These are phyloP conservation scores for Paracoccidioides lutzii DNA, from an alignment of 2,329 filamentous ascomycete genomes.

Conservation along the genomic window DNA sequence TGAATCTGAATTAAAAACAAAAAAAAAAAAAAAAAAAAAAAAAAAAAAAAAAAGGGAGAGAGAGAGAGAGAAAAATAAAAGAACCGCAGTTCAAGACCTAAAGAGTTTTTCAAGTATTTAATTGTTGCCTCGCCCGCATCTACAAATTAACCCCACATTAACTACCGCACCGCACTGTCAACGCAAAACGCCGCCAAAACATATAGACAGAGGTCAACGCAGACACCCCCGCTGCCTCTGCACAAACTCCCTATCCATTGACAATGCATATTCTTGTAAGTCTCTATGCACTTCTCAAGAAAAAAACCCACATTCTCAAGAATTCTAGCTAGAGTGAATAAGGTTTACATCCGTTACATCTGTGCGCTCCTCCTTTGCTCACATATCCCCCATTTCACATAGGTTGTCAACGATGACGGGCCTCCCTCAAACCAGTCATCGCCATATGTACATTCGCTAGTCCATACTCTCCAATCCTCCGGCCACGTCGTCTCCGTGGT, in stretches of 20 bases:
- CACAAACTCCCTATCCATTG: not conserved
- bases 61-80: too few relatives aligned
- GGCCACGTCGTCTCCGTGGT: conserved; percentile 86
- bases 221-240: not conserved
- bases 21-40: too few relatives aligned
- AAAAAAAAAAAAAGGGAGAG: too few relatives aligned
- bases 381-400: not conserved
- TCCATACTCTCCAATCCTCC: conserved; percentile 55
- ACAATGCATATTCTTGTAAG: conserved; percentile 42
- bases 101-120: too few relatives aligned
- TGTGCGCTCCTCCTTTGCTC: not conserved
- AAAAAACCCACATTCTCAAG: conserved; percentile 3
- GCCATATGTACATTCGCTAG: conserved; percentile 65
- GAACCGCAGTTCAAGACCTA: too few relatives aligned
- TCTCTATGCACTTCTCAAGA: conserved; percentile 4
- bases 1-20: too few relatives aligned
- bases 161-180: not conserved
- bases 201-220: not conserved
- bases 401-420: conserved; percentile 60
- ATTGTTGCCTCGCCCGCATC: too few relatives aligned
- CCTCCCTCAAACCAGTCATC: conserved; percentile 66
- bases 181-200: not conserved
- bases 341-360: too few relatives aligned
- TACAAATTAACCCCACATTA: too few relatives aligned
- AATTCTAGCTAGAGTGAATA: not conserved